Evolutionary conservation across 163 green algal genomes (phyloP).

Genomic region (Smithsoniella earleae): DNA sequence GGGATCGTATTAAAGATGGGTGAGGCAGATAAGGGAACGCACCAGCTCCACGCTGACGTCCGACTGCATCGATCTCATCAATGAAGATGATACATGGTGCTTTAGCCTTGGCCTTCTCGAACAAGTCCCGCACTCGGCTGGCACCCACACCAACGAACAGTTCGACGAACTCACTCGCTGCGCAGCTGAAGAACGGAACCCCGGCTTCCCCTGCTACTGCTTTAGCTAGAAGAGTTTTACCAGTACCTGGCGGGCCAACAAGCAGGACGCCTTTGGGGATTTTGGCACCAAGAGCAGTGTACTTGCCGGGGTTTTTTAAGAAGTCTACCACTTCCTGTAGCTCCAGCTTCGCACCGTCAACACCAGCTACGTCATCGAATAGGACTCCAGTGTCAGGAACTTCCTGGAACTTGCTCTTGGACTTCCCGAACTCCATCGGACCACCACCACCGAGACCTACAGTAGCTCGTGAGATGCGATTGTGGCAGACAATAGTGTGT

Average conservation of each 20-base stretch:
- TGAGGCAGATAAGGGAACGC: background rate
- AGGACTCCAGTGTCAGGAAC: conserved; percentile 87
- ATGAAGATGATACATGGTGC: conserved; percentile 98
- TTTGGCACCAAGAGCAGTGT: conserved; percentile 86
- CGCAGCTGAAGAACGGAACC: conserved; percentile 93
- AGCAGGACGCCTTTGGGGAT: conserved; percentile 92
- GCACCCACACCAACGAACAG: conserved; percentile 97
- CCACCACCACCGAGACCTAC: conserved; percentile 47
- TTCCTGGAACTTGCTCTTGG: conserved; percentile 99
- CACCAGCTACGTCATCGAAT: conserved; percentile 77
- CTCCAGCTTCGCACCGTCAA: conserved; percentile 86
- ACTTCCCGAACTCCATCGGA: conserved; percentile 95
- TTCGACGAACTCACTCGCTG: conserved; percentile 97
- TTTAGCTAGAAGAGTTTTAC: conserved; percentile 97
- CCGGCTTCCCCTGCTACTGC: conserved; percentile 93
- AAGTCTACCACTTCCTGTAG: conserved; percentile 89
- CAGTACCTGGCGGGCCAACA: conserved; percentile 76
- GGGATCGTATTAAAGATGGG: background rate
- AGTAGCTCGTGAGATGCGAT: background rate
- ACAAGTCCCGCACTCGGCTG: conserved; percentile 90
- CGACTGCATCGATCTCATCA: conserved; percentile 98
- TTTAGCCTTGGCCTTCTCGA: conserved; percentile 90
- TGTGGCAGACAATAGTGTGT: background rate
- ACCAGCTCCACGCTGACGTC: conserved; percentile 69
- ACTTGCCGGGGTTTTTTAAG: conserved; percentile 95